phyloP scores from a whole-genome alignment of 345 rosid species.

The Draba incana region DNA sequence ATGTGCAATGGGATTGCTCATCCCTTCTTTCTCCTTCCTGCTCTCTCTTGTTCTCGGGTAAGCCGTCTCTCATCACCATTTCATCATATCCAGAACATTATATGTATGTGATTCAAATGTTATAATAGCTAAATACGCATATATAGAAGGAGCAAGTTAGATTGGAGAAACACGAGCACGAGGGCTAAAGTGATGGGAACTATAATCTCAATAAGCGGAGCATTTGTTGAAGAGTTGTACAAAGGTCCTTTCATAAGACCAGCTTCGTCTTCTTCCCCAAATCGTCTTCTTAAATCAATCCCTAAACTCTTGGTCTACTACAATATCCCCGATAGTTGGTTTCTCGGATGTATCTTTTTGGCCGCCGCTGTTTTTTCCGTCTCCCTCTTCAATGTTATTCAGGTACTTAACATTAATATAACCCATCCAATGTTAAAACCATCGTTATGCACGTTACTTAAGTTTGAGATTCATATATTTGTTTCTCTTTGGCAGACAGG shows the following conservation, averaged over 20 bases:
- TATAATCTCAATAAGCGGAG: conserved; percentile 59
- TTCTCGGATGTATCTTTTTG: conserved; percentile 67
- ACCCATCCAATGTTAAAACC: conserved; percentile 8
- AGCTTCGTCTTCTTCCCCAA: conserved; percentile 46
- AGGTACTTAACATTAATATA: conserved; percentile 47
- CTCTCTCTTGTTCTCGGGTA: conserved; percentile 62
- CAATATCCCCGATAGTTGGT: conserved; percentile 61
- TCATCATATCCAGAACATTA: neutral
- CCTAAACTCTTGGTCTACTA: conserved; percentile 58
- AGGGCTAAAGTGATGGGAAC: conserved; percentile 56
- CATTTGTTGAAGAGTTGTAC: conserved; percentile 52
- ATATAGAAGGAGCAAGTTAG: conserved; percentile 51
- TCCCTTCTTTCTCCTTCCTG: conserved; percentile 70
- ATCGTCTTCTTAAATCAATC: conserved; percentile 34
- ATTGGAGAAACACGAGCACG: conserved; percentile 55
- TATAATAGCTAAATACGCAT: neutral
- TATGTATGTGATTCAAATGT: neutral
- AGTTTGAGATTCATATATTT: neutral
- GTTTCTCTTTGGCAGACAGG: conserved; percentile 46
- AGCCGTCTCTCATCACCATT: conserved; percentile 12
- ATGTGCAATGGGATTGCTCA: conserved; percentile 76
- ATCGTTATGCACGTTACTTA: conserved; percentile 4
- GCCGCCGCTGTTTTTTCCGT: conserved; percentile 65
- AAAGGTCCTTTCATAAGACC: conserved; percentile 59
- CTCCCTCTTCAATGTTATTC: conserved; percentile 66